Conservation (phyloP, 768 basidiomycete species). For the Hericium erinaceus region DNA sequence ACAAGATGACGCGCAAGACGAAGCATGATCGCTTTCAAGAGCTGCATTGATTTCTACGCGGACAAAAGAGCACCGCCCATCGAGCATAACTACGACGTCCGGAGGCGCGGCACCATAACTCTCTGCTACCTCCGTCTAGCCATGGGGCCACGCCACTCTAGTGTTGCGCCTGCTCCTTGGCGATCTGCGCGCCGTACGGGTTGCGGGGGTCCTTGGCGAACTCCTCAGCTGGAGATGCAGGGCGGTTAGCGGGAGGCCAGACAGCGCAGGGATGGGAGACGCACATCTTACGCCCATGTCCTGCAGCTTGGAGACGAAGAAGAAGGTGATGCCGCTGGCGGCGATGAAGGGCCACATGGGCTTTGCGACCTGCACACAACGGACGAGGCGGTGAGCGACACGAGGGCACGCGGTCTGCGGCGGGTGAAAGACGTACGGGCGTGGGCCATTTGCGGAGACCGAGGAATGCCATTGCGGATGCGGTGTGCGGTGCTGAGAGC, state of each 20-base stretch:
- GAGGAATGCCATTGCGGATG: constrained; percentile 54
- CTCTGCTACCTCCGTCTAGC: too few species aligned
- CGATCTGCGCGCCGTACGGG: constrained; percentile 72
- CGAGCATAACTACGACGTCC: too few species aligned
- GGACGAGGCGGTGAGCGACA: constrained; percentile 6
- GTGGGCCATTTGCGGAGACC: constrained; percentile 78
- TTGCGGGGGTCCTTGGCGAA: constrained; percentile 74
- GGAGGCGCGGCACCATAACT: too few species aligned
- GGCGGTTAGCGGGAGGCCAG: not conserved
- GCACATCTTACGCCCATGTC: constrained; percentile 61
- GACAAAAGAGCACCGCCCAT: too few species aligned
- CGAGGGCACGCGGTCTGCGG: not conserved
- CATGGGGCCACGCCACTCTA: too few species aligned
- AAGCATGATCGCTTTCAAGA: not conserved
- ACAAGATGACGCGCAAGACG: too few species aligned
- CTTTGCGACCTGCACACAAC: constrained; percentile 43
- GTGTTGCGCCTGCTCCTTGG: constrained; percentile 34
- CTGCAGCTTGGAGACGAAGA: constrained; percentile 58
- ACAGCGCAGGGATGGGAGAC: constrained; percentile 22
- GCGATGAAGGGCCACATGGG: constrained; percentile 78
- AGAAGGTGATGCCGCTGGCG: constrained; percentile 55
- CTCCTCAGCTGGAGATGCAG: constrained; percentile 37
- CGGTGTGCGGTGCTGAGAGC: too few species aligned
- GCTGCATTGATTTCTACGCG: not conserved
- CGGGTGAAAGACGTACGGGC: constrained; percentile 41